A percentile compares a stretch with the other conserved stretches of the same genome.
These are phyloP conservation scores for Leccinum incarnatum DNA, from an alignment of 768 basidiomycete species.

Conservation along the genomic window DNA sequence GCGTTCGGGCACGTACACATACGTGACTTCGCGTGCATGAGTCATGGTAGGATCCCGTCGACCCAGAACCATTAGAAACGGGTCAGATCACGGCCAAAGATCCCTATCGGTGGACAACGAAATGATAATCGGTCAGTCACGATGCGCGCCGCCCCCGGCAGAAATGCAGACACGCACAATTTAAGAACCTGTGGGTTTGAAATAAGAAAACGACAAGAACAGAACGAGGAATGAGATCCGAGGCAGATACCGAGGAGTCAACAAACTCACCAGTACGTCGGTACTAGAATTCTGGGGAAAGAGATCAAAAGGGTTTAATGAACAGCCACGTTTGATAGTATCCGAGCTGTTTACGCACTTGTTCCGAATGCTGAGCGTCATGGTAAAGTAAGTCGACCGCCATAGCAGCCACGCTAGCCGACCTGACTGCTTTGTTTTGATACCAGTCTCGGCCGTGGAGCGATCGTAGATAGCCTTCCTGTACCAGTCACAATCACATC, in stretches of 20 bases:
- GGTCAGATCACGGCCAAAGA: slow-evolving; percentile 71
- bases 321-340: slow-evolving; percentile 5
- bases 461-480: slow-evolving; percentile 81
- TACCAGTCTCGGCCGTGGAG: slow-evolving; percentile 45
- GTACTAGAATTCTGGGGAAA: slow-evolving; percentile 54
- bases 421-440: slow-evolving; percentile 60
- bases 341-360: slow-evolving; percentile 43
- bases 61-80: slow-evolving; percentile 47
- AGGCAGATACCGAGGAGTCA: slow-evolving; percentile 13
- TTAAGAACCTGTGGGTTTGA: slow-evolving; percentile 53
- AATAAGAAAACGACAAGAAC: background rate
- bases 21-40: background rate
- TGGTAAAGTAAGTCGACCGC: slow-evolving; percentile 79
- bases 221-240: slow-evolving; percentile 12
- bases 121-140: slow-evolving; percentile 9
- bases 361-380: slow-evolving; percentile 70
- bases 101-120: slow-evolving; percentile 42
- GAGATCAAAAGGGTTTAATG: slow-evolving; percentile 5
- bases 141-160: slow-evolving; percentile 5
- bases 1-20: background rate
- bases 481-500: slow-evolving; percentile 1
- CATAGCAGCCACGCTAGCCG: slow-evolving; percentile 76
- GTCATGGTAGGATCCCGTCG: background rate
- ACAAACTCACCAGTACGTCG: slow-evolving; percentile 55
- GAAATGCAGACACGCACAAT: slow-evolving; percentile 43